These are phyloP conservation scores for Aspergillus brunneoviolaceus DNA, from an alignment of 2,329 filamentous ascomycete genomes.

Conservation along the genomic window DNA sequence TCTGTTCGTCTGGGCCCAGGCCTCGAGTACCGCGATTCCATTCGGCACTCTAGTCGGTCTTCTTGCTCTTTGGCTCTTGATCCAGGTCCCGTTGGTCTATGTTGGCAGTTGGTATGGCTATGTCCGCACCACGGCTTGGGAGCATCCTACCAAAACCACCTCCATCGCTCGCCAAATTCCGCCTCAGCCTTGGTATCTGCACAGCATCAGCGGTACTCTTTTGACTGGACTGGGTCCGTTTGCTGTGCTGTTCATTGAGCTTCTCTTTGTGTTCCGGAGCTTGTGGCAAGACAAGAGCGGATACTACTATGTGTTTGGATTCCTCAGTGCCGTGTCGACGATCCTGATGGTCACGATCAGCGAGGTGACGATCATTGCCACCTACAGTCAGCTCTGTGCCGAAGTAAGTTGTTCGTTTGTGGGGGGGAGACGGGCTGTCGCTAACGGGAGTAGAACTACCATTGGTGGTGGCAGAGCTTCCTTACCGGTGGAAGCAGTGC, in stretches of 20 bases:
- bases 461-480: slow-evolving; percentile 94
- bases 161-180: slow-evolving; percentile 72
- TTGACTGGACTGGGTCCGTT: slow-evolving; percentile 79
- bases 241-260: slow-evolving; percentile 82
- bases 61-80: slow-evolving; percentile 75
- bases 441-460: slow-evolving; percentile 61
- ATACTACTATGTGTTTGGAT: slow-evolving; percentile 91
- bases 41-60: slow-evolving; percentile 75
- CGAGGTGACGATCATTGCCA: slow-evolving; percentile 79
- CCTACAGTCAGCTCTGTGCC: slow-evolving; percentile 77
- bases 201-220: slow-evolving; percentile 62
- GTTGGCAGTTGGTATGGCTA: slow-evolving; percentile 76
- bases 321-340: slow-evolving; percentile 69
- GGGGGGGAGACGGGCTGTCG: not conserved
- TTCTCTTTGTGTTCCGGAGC: slow-evolving; percentile 83
- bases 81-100: slow-evolving; percentile 83
- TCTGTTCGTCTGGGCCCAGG: slow-evolving; percentile 86
- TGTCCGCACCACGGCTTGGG: slow-evolving; percentile 65
- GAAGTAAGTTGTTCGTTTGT: slow-evolving; percentile 52
- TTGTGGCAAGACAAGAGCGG: slow-evolving; percentile 88
- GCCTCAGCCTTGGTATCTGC: slow-evolving; percentile 71
- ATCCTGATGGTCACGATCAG: slow-evolving; percentile 75
- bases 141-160: slow-evolving; percentile 77
- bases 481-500: slow-evolving; percentile 73
- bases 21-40: slow-evolving; percentile 81